Percentiles rank a stretch among this genome's conserved stretches.
phyloP scores from a whole-genome alignment of 2,329 filamentous ascomycete genomes.

The Scolecobasidium constrictum region DNA sequence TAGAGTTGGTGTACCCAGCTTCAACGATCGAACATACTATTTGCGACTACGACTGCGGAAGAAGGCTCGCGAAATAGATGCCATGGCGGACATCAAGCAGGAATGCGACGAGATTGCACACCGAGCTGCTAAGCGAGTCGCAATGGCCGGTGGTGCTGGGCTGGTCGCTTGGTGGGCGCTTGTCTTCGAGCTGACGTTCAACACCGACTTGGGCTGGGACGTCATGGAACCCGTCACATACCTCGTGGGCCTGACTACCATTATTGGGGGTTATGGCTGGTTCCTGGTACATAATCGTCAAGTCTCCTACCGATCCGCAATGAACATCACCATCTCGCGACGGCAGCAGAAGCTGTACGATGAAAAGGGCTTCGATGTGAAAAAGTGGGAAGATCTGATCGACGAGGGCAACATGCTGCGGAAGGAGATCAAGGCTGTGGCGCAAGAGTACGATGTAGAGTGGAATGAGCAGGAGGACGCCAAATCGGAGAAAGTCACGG shows the following conservation, averaged over 20 bases:
- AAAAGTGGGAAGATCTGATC: conserved; percentile 66
- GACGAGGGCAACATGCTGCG: conserved; percentile 70
- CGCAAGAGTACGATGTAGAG: conserved; percentile 80
- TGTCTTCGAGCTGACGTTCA: conserved; percentile 59
- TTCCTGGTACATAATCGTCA: conserved; percentile 89
- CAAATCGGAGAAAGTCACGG: conserved; percentile 47
- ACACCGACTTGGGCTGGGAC: conserved; percentile 77
- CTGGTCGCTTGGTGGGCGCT: conserved; percentile 70
- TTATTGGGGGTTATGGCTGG: conserved; percentile 88
- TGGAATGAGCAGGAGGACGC: conserved; percentile 74
- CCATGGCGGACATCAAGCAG: conserved; percentile 62
- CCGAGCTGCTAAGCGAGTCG: conserved; percentile 64
- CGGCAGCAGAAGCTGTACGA: conserved; percentile 70
- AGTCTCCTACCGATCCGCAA: conserved; percentile 73
- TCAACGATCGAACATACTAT: conserved; percentile 84
- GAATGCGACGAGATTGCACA: conserved; percentile 74
- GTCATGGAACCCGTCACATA: conserved; percentile 87
- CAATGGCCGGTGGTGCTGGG: conserved; percentile 65
- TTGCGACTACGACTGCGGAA: conserved; percentile 66
- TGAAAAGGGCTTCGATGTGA: conserved; percentile 61
- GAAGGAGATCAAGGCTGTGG: conserved; percentile 68
- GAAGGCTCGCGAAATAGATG: conserved; percentile 56
- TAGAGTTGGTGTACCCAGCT: conserved; percentile 71
- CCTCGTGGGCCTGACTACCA: conserved; percentile 70
- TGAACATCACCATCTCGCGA: conserved; percentile 75